These are phyloP conservation scores for Amphirosellinia nigrospora DNA, from an alignment of 495 filamentous ascomycete species.

Conservation along the genomic window DNA sequence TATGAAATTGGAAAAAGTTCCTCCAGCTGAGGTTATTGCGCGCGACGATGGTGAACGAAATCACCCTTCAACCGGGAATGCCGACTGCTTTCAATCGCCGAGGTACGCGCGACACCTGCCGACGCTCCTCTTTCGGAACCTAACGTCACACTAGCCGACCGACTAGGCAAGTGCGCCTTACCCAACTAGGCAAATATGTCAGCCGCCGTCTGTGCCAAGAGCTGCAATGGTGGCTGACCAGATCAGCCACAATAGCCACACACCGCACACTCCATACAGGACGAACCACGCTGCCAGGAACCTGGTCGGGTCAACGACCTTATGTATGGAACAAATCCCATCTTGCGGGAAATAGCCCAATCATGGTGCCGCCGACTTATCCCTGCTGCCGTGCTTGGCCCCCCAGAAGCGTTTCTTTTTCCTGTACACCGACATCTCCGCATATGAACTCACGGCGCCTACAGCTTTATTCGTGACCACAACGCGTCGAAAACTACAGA, in stretches of 20 bases:
- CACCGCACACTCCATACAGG: not conserved
- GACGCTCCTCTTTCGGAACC: not conserved
- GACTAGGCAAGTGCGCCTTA: not conserved
- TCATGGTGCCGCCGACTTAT: not conserved
- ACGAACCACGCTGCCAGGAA: not conserved
- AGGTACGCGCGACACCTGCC: constrained; percentile 1
- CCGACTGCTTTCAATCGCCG: constrained; percentile 2
- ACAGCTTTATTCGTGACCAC: not conserved
- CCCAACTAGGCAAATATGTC: not conserved
- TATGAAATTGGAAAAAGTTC: not conserved
- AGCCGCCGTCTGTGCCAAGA: not conserved
- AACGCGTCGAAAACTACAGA: not conserved
- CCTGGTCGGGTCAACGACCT: not conserved
- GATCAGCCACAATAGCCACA: constrained; percentile 15
- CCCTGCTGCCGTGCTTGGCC: not conserved
- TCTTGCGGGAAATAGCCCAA: not conserved
- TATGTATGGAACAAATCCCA: not conserved
- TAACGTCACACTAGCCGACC: not conserved
- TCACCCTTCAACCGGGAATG: not conserved
- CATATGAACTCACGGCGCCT: not conserved
- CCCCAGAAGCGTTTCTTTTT: not conserved
- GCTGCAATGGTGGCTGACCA: not conserved
- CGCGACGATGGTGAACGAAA: not conserved
- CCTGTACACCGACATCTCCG: constrained; percentile 8
- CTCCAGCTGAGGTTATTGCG: not conserved